These are phyloP conservation scores for Skeletonema menzelii DNA, from an alignment of 108 stramenopile genomes.

Conservation along the genomic window DNA sequence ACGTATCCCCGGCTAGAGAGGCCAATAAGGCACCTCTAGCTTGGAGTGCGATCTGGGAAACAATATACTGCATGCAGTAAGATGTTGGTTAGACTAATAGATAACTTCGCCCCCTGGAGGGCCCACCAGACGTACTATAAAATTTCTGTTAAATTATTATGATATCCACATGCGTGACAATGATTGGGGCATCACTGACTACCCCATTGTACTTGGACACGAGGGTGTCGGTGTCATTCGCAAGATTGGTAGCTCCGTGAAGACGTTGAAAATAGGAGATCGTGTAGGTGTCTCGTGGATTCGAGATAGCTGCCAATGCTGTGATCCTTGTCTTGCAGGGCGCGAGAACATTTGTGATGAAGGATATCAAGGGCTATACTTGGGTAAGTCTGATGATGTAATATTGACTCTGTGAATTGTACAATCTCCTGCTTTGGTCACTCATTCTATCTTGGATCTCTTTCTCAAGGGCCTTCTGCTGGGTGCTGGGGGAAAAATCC, in stretches of 20 bases:
- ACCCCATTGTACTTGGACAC: conserved; percentile 29
- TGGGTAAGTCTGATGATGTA: conserved; percentile 1
- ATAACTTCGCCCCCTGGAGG: no score
- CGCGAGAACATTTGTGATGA: conserved; percentile 27
- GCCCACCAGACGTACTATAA: no score
- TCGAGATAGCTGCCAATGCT: conserved; percentile 19
- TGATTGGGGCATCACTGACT: conserved; percentile 30
- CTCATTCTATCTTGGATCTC: not conserved
- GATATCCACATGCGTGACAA: conserved; percentile 35
- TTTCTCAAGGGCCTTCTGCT: conserved; percentile 1
- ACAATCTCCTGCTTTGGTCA: not conserved
- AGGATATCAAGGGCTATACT: conserved; percentile 20
- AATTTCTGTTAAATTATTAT: no score
- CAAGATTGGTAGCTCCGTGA: conserved; percentile 20
- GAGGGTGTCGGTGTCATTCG: conserved; percentile 16
- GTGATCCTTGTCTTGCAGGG: conserved; percentile 22
- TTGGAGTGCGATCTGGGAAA: no score
- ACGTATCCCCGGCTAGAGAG: no score
- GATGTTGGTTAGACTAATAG: no score
- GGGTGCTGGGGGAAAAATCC: conserved; percentile 28
- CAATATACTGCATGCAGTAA: no score
- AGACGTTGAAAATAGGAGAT: conserved; percentile 19
- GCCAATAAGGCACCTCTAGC: no score
- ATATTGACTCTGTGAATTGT: not conserved
- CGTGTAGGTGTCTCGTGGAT: conserved; percentile 20